Evolutionary conservation across 1,139 yeast species (phyloP).

Genomic region (Saccharomyces uvarum): DNA sequence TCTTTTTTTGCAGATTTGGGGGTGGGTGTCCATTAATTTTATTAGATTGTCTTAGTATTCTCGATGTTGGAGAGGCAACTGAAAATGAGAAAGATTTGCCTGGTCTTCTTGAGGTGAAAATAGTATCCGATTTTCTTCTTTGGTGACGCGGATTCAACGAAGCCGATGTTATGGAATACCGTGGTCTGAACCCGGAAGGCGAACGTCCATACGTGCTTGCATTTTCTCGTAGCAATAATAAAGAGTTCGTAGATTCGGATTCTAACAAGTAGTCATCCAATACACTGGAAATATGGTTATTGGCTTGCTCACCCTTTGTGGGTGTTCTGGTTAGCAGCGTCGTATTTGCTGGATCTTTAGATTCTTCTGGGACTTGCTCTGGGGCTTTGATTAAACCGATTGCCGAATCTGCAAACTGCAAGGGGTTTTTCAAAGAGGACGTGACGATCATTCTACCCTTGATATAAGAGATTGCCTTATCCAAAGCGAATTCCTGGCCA

Average conservation of each 20-base stretch:
- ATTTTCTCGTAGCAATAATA: constrained; percentile 4
- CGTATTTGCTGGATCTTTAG: background rate
- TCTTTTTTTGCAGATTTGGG: constrained; percentile 6
- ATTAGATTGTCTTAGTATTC: constrained; percentile 4
- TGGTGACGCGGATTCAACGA: background rate
- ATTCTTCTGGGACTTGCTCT: constrained; percentile 2
- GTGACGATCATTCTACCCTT: constrained; percentile 56
- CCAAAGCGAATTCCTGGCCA: constrained; percentile 80
- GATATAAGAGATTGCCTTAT: constrained; percentile 60
- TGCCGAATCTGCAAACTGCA: constrained; percentile 24
- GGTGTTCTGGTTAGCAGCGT: background rate
- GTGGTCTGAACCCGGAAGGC: background rate
- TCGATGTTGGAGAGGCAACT: constrained; percentile 7
- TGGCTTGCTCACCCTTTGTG: background rate
- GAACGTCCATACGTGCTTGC: constrained; percentile 2
- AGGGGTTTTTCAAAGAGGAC: constrained; percentile 26
- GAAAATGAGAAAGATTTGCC: constrained; percentile 11
- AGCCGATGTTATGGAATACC: background rate
- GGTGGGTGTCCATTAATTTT: constrained; percentile 1
- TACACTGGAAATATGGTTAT: constrained; percentile 5
- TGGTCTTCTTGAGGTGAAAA: constrained; percentile 3
- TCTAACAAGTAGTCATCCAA: constrained; percentile 13
- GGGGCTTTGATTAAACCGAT: constrained; percentile 17
- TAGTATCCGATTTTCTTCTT: constrained; percentile 11
- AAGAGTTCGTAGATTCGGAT: constrained; percentile 5